Base-by-base conservation (phyloP, 768 basidiomycete species). In the Pisolithus microcarpus region DNA sequence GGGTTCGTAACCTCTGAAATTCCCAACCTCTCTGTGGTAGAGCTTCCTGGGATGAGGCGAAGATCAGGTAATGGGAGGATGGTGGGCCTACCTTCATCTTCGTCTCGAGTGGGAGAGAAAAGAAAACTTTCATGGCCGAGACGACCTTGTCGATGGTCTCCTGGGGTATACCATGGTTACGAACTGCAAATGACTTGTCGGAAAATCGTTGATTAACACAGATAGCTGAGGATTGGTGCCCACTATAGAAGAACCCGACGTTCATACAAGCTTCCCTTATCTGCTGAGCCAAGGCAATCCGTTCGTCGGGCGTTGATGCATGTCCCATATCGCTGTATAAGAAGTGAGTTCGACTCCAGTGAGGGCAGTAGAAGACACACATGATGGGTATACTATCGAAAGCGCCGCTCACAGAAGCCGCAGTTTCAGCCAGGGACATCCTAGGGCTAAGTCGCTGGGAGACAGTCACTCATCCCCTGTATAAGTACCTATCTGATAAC, bases 191-290 rank as follows among this genome's bases (percentile, higher is more conserved):
- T 40, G 11, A 7, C 8, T 23, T 11, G 26, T 28, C 8, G 23
- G 5, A 7, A 42, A 13, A 19, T 21, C 7, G n/a, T n/a, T n/a
- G n/a, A n/a, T n/a, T n/a, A n/a, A n/a, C n/a, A 3, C 6, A 40
- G 18, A 10, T 4, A 10, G 4, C 21, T 23, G 19, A 15, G 10
- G 10, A 23, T 42, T 9, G 23, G 30, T 15, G 7, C 70, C 19
- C 55, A 86, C 85, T 78, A 59, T 92, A 93, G 65, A 93, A 87
- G 63, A 94, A 92, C 1, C 91, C 91, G 6, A 88, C 87, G 47
- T 79, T 75, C 50, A 88, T 81, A 56, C 87, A 91, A 0, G 91
- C 90, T 56, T 86, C 75, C 48, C 84, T 74, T 39, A 93, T 76
- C 55, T 79, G 66, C 21, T 68, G 60, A 0, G 81, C 87, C 1